phyloP scores from a whole-genome alignment of 2,329 filamentous ascomycete species.

The Malbranchea zuffiana region DNA sequence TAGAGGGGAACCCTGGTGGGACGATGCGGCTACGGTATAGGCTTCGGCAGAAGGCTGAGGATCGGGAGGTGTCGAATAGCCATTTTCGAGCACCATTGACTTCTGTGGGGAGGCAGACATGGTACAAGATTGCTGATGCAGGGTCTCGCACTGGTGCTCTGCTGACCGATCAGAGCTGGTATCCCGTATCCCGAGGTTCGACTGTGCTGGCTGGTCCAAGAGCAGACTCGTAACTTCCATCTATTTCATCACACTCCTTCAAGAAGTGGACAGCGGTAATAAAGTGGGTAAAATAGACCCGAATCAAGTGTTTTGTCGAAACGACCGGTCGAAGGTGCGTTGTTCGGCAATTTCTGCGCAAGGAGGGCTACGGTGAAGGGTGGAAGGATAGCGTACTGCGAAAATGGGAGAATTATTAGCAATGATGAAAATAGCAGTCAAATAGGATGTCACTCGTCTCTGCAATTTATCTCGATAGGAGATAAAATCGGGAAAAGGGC shows the following conservation, averaged over 20 bases:
- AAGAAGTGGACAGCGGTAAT: not conserved
- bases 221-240: constrained; percentile 16
- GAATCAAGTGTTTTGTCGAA: not conserved
- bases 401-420: constrained; percentile 4
- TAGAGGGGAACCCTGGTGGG: constrained; percentile 29
- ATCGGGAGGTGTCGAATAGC: constrained; percentile 26
- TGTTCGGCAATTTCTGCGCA: constrained; percentile 1
- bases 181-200: not conserved
- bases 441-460: too few species aligned
- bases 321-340: constrained; percentile 3
- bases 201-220: constrained; percentile 10
- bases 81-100: constrained; percentile 27
- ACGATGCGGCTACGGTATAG: constrained; percentile 18
- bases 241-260: constrained; percentile 12
- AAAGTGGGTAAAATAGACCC: not conserved
- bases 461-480: too few species aligned
- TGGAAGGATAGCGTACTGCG: not conserved
- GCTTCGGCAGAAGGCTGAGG: constrained; percentile 21
- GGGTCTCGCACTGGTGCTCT: not conserved
- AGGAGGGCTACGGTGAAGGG: not conserved
- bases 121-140: not conserved
- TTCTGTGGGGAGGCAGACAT: constrained; percentile 21
- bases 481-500: too few species aligned
- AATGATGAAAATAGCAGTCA: not conserved
- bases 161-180: not conserved